Percentiles rank a stretch among this genome's conserved stretches.
Conservation (phyloP, 2,329 filamentous ascomycete genomes). For the Fusarium caatingaense region DNA sequence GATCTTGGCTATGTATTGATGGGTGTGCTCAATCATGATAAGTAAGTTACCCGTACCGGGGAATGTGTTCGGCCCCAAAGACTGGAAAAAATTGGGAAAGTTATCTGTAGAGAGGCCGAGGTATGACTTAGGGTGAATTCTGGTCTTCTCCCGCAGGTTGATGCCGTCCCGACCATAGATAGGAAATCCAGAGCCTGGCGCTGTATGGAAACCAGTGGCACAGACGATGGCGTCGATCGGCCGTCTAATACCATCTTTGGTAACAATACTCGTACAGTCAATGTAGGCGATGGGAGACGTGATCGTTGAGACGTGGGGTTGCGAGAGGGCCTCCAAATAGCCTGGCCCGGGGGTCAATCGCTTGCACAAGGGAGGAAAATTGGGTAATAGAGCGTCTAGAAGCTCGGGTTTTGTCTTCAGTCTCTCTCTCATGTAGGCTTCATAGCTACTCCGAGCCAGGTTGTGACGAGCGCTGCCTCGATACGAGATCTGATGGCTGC, state of each 20-base stretch:
- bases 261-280: not conserved
- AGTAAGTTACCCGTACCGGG: conserved; percentile 6
- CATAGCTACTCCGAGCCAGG: too few relatives aligned
- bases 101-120: not conserved
- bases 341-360: not conserved
- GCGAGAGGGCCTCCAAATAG: not conserved
- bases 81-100: conserved; percentile 1
- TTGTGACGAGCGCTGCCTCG: too few relatives aligned
- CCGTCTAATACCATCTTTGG: not conserved
- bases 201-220: not conserved
- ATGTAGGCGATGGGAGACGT: not conserved
- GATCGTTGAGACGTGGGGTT: not conserved
- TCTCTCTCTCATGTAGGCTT: too few relatives aligned
- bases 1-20: conserved; percentile 13
- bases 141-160: not conserved
- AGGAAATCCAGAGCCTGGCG: not conserved
- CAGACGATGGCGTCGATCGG: not conserved
- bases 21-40: conserved; percentile 15
- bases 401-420: not conserved
- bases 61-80: conserved; percentile 1
- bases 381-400: not conserved
- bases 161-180: not conserved
- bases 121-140: not conserved
- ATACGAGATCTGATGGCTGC: too few relatives aligned
- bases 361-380: not conserved